Conservation (phyloP, 305 asterid species). For the Vinca major region DNA sequence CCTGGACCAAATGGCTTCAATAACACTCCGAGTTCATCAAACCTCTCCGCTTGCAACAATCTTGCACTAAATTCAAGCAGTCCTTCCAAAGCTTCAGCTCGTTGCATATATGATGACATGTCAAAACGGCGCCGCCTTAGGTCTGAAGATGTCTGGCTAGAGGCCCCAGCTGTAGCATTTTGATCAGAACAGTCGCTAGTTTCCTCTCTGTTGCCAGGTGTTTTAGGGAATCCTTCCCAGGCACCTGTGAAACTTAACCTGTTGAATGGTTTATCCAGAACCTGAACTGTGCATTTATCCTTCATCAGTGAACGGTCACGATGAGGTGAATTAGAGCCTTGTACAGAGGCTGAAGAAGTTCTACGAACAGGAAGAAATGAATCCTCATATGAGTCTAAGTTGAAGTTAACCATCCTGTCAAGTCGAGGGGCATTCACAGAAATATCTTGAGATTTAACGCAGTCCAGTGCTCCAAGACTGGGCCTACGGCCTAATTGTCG, state of each 20-base stretch:
- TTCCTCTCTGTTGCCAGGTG: conserved; percentile 32
- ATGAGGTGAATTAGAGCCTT: conserved; percentile 52
- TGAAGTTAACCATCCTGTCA: conserved; percentile 74
- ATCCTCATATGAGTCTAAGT: conserved; percentile 50
- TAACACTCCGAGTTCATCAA: conserved; percentile 79
- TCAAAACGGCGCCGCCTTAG: conserved; percentile 53
- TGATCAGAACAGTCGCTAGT: conserved; percentile 68
- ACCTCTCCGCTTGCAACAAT: conserved; percentile 64
- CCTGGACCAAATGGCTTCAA: conserved; percentile 85
- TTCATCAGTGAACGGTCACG: conserved; percentile 65
- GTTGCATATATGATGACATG: conserved; percentile 73
- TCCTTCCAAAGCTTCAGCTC: conserved; percentile 95
- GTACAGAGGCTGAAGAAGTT: conserved; percentile 47
- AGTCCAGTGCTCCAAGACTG: conserved; percentile 36
- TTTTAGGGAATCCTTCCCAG: conserved; percentile 43
- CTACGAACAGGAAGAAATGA: conserved; percentile 32
- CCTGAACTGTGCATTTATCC: conserved; percentile 61
- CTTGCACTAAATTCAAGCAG: conserved; percentile 85
- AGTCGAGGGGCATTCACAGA: conserved; percentile 76
- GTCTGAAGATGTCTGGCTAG: conserved; percentile 83
- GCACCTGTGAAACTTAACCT: conserved; percentile 37
- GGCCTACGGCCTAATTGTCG: conserved; percentile 30
- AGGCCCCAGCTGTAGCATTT: conserved; percentile 87
- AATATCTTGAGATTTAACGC: conserved; percentile 53
- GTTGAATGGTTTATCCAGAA: conserved; percentile 41